Evolutionary conservation across 495 filamentous ascomycete genomes (phyloP), one percentile per base, ranked within the genome.

Genomic region (Hypoxylon lenormandii): DNA sequence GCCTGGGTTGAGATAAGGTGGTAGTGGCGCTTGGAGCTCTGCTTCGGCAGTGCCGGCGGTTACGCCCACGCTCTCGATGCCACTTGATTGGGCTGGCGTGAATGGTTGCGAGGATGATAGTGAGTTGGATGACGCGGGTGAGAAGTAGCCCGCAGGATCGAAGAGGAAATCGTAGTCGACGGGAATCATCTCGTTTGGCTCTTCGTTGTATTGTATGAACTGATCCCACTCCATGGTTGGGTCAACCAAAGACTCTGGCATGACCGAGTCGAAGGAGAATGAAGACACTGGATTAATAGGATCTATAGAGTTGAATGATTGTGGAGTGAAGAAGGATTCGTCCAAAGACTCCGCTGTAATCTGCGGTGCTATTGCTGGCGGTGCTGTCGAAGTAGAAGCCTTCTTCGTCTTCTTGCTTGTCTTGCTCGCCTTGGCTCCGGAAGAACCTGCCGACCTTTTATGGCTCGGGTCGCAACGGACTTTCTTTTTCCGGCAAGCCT

Each of bases 401-500:
- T 50, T 26, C 74, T 81, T 84, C 11, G 53, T 18, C 74, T 81
- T 84, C 68, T 69, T 80, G 3, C 63, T 54, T 66, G 75, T 78
- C 68, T 79, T 83, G 1, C 79, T 61, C 33, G 72, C 46, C 59
- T 77, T 77, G 26, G 72, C 42, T 38, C 69, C 70, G 11, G 79
- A 74, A 51, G 77, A 58, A 64, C 75, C 78, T 48, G 72, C 53
- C 12, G 79, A 69, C 75, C 81, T 80, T 75, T 76, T 81, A 73
- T 84, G 82, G 71, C 77, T 81, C 4, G 82, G 82, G 61, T 84
- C 82, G 70, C 82, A 84, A 48, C 81, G 78, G n/a, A 81, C 73
- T 80, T 87, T 87, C 79, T 84, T 87, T 68, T 72, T 74, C 65
- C 78, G 71, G 80, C 85, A 87, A 50, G 80, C 65, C 37, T 85